phyloP scores from a whole-genome alignment of 352 stramenopile species.

The Globisporangium iwayamae region DNA sequence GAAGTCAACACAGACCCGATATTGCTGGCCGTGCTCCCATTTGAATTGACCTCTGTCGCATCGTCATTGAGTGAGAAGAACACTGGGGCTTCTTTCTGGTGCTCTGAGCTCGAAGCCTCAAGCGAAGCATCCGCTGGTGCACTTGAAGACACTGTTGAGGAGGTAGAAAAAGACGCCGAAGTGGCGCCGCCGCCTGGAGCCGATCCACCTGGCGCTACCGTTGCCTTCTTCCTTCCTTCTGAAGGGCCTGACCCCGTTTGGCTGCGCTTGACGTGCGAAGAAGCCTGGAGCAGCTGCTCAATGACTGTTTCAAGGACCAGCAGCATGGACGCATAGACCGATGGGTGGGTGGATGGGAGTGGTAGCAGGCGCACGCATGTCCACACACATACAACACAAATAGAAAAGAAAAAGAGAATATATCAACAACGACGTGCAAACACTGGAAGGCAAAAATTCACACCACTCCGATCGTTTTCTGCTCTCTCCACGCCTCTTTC shows the following conservation, averaged over 20 bases:
- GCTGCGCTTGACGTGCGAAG: conserved; percentile 21
- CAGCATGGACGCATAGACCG: background rate
- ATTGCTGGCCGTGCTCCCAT: background rate
- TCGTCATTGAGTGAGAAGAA: background rate
- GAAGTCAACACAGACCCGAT: background rate
- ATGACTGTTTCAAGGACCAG: conserved; percentile 33
- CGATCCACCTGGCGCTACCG: too few relatives aligned
- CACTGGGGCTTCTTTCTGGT: background rate
- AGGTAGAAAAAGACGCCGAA: background rate
- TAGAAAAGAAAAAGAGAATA: conserved; percentile 8
- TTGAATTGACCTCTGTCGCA: background rate
- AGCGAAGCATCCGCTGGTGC: background rate
- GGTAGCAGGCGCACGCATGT: background rate
- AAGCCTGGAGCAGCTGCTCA: conserved; percentile 56
- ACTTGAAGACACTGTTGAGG: background rate
- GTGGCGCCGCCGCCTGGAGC: background rate
- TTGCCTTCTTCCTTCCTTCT: background rate
- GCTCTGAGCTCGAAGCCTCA: background rate
- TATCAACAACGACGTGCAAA: conserved; percentile 20
- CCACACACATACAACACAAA: conserved; percentile 9
- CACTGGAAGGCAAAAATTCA: conserved; percentile 11
- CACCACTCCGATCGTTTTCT: conserved; percentile 1
- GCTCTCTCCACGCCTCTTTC: conserved; percentile 4
- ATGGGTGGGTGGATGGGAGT: background rate
- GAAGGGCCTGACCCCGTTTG: background rate